A percentile compares a stretch with the other conserved stretches of the same genome.
These are phyloP conservation scores for Gracilaria gracilis DNA, from an alignment of 23 red algal species.

Conservation along the genomic window DNA sequence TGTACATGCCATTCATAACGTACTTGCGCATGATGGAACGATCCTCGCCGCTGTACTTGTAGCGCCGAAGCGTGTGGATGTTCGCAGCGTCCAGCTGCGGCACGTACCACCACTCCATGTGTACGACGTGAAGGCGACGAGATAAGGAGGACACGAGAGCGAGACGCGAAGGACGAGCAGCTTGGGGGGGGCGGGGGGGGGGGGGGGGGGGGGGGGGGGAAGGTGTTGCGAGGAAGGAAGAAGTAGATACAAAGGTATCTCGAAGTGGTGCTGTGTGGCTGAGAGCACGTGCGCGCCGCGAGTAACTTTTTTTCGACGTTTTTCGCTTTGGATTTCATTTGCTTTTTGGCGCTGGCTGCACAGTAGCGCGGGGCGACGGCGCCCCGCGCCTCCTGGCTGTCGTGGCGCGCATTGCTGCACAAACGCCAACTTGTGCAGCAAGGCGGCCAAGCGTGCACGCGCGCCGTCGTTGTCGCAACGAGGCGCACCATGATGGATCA, in stretches of 20 bases:
- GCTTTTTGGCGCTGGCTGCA: not conserved
- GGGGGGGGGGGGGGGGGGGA: not conserved
- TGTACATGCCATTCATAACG: slow-evolving; percentile 72
- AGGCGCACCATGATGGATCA: not conserved
- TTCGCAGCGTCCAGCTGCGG: slow-evolving; percentile 67
- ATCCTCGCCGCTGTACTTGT: slow-evolving; percentile 91
- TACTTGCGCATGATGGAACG: slow-evolving; percentile 75
- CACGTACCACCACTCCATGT: slow-evolving; percentile 34
- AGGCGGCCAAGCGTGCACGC: too few species aligned
- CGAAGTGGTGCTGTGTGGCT: too few species aligned
- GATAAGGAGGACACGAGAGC: not conserved
- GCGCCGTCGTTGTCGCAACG: not conserved
- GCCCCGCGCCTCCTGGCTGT: not conserved
- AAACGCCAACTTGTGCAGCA: not conserved
- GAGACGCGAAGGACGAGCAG: too few species aligned
- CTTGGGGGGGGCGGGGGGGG: too few species aligned
- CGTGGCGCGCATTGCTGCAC: not conserved
- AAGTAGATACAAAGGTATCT: too few species aligned
- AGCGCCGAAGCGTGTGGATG: slow-evolving; percentile 61
- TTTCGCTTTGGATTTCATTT: not conserved
- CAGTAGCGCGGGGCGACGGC: not conserved
- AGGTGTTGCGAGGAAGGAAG: not conserved
- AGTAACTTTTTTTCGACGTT: not conserved
- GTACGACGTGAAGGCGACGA: not conserved
- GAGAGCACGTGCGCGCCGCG: not conserved